A percentile compares a stretch with the other conserved stretches of the same genome.
phyloP scores from a whole-genome alignment of 2,329 filamentous ascomycete genomes.

The Alternaria consortialis region DNA sequence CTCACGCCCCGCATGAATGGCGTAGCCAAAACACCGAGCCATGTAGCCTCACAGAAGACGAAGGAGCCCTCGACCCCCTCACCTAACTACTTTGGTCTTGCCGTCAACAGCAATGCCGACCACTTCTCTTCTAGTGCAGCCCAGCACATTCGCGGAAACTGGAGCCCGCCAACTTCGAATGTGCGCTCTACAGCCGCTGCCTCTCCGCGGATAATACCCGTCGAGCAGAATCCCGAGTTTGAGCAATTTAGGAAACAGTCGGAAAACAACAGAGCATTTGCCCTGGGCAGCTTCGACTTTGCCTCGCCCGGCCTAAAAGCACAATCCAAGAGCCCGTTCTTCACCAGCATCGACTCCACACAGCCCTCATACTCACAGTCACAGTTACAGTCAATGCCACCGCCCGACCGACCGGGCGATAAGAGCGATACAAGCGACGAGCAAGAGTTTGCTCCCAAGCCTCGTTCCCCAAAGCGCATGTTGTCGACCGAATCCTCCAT shows the following conservation, averaged over 20 bases:
- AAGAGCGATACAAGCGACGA: constrained; percentile 31
- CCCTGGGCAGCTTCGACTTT: constrained; percentile 55
- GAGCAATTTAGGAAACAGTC: constrained; percentile 77
- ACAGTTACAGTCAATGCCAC: constrained; percentile 47
- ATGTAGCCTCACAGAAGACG: constrained; percentile 30
- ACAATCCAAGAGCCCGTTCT: constrained; percentile 36
- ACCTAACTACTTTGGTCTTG: constrained; percentile 87
- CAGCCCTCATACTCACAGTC: constrained; percentile 41
- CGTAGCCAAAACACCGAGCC: constrained; percentile 44
- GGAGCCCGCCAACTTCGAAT: constrained; percentile 76
- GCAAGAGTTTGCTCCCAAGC: constrained; percentile 34
- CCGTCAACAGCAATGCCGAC: constrained; percentile 66
- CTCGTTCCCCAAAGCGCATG: constrained; percentile 60
- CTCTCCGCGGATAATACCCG: constrained; percentile 72
- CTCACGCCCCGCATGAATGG: constrained; percentile 47
- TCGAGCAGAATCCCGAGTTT: constrained; percentile 82
- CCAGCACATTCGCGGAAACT: constrained; percentile 72
- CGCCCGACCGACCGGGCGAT: constrained; percentile 21
- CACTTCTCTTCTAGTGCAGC: constrained; percentile 68
- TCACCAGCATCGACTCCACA: constrained; percentile 33
- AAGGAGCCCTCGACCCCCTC: constrained; percentile 60
- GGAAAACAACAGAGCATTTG: constrained; percentile 66
- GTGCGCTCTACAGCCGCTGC: constrained; percentile 74
- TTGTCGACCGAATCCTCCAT: constrained; percentile 56
- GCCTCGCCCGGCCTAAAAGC: constrained; percentile 43